phyloP scores from a whole-genome alignment of 768 basidiomycete genomes.

The Mycena vitilis region DNA sequence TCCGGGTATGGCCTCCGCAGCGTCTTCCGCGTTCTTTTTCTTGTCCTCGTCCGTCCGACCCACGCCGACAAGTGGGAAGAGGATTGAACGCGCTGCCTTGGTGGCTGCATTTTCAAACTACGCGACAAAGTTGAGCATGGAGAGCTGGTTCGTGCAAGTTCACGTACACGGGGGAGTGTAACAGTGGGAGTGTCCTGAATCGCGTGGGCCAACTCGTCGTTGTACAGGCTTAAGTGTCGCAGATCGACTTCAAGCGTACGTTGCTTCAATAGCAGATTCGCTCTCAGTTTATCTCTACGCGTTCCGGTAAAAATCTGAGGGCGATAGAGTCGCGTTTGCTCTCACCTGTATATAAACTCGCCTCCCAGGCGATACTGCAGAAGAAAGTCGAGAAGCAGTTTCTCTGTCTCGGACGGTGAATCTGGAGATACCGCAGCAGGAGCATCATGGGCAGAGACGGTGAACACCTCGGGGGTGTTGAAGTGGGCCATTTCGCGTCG shows the following conservation, averaged over 20 bases:
- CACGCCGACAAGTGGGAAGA: slow-evolving; percentile 79
- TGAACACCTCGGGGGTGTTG: slow-evolving; percentile 84
- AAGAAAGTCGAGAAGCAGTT: slow-evolving; percentile 86
- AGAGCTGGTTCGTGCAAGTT: not conserved
- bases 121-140: not conserved
- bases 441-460: slow-evolving; percentile 80
- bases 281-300: slow-evolving; percentile 85
- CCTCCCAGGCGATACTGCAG: slow-evolving; percentile 89
- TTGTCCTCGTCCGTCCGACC: slow-evolving; percentile 58
- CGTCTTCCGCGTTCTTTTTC: slow-evolving; percentile 54
- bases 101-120: slow-evolving; percentile 95
- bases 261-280: slow-evolving; percentile 90
- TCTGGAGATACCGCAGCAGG: slow-evolving; percentile 70
- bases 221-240: slow-evolving; percentile 81
- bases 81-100: slow-evolving; percentile 82
- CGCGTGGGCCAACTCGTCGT: slow-evolving; percentile 92
- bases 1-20: slow-evolving; percentile 62
- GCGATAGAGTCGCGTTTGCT: slow-evolving; percentile 4
- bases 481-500: slow-evolving; percentile 81
- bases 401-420: slow-evolving; percentile 83
- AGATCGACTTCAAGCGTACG: slow-evolving; percentile 90
- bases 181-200: slow-evolving; percentile 93
- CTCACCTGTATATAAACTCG: slow-evolving; percentile 91
- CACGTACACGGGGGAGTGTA: slow-evolving; percentile 83
- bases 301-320: slow-evolving; percentile 12